These are phyloP conservation scores for Gliomastix tumulicola DNA, from an alignment of 2,329 filamentous ascomycete species.

Conservation along the genomic window DNA sequence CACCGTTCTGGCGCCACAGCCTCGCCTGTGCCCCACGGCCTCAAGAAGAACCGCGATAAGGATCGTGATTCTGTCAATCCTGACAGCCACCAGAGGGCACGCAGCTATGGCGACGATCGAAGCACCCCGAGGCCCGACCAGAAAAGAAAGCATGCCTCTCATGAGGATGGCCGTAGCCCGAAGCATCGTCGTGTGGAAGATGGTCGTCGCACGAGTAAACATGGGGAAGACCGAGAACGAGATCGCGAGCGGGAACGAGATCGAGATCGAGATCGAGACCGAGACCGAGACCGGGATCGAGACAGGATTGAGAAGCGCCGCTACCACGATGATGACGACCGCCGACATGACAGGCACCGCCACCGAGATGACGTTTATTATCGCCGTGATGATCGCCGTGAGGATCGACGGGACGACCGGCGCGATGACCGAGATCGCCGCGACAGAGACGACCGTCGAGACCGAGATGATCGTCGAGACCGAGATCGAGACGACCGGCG, in stretches of 20 bases:
- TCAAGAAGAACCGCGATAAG: slow-evolving; percentile 37
- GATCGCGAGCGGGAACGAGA: slow-evolving; percentile 21
- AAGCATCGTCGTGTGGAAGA: slow-evolving; percentile 35
- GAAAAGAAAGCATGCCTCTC: slow-evolving; percentile 54
- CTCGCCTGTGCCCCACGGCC: slow-evolving; percentile 57
- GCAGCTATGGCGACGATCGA: slow-evolving; percentile 43
- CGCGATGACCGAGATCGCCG: slow-evolving; percentile 19
- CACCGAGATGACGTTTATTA: slow-evolving; percentile 26
- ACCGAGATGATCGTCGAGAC: slow-evolving; percentile 11
- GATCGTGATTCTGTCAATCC: slow-evolving; percentile 42
- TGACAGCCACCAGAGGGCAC: slow-evolving; percentile 32
- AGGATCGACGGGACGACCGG: slow-evolving; percentile 12
- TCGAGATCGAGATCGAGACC: slow-evolving; percentile 22
- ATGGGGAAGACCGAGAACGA: slow-evolving; percentile 28
- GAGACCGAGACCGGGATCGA: slow-evolving; percentile 21
- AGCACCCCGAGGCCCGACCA: slow-evolving; percentile 44
- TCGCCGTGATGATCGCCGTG: slow-evolving; percentile 17
- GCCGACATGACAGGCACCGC: slow-evolving; percentile 22
- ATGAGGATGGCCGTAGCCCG: slow-evolving; percentile 33
- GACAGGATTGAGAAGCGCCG: slow-evolving; percentile 11
- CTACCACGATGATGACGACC: slow-evolving; percentile 14
- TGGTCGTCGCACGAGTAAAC: slow-evolving; percentile 25
- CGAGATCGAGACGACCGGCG: slow-evolving; percentile 12
- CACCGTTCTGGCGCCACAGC: slow-evolving; percentile 59
- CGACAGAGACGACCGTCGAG: slow-evolving; percentile 11